Conservation (phyloP, 1,284 basidiomycete genomes). For the Puccinia brachypodii region DNA sequence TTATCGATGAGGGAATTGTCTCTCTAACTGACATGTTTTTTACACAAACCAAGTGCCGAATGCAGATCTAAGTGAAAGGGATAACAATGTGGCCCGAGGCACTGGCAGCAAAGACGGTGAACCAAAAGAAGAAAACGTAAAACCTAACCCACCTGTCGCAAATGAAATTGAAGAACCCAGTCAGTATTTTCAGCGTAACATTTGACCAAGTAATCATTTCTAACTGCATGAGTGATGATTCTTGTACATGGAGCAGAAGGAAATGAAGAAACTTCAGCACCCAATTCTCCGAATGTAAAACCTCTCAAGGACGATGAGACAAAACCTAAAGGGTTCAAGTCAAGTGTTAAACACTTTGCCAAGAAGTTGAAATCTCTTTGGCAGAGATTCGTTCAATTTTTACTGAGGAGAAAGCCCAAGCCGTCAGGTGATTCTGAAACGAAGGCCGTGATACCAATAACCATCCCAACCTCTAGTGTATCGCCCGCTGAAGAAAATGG, state of each 20-base stretch:
- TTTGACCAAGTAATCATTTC: neutral
- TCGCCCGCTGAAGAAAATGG: neutral
- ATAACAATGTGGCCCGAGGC: neutral
- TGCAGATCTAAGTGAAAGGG: neutral
- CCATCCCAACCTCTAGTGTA: neutral
- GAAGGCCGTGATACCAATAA: neutral
- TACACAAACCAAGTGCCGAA: neutral
- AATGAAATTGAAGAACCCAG: neutral
- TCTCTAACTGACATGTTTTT: neutral
- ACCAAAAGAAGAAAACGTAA: neutral
- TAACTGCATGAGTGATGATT: neutral
- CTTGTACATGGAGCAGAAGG: neutral
- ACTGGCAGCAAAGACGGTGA: neutral
- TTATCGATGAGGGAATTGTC: neutral
- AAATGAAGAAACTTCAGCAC: neutral
- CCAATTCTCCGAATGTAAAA: neutral
- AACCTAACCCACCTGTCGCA: neutral
- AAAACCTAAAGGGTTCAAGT: neutral
- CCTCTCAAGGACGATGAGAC: neutral
- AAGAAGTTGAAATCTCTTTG: neutral
- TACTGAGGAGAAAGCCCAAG: neutral
- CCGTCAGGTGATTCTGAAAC: neutral
- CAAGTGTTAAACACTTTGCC: neutral
- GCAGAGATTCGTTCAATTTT: neutral
- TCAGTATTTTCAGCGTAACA: neutral